Evolutionary conservation across 371 early-diverging fungal genomes (phyloP), one percentile per base, ranked within the genome.

Genomic region (Haplosporangium sp.): DNA sequence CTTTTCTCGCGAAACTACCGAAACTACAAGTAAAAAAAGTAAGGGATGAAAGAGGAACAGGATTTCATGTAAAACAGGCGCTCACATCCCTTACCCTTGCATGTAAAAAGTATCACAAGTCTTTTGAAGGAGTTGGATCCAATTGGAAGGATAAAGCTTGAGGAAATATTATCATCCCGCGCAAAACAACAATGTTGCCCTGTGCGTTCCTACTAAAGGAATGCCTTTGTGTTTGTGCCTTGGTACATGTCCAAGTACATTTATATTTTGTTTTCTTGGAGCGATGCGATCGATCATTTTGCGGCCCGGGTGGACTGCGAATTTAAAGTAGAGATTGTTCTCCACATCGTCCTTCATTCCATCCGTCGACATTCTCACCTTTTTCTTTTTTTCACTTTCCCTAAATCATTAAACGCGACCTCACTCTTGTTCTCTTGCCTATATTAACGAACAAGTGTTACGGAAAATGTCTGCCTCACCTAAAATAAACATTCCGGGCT

Each of bases 401-500:
- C 10, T 55, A 10, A 17, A 19, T 57, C 37, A 13, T 37, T 4
- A 10, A 57, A 11, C 20, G 10, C 8, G 20, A n/a, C 20, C 17
- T 19, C 27, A 34, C 38, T n/a, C 42, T 19, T 40, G 4, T 8
- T 57, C n/a, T 15, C 35, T 57, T 55, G 20, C 15, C 20, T 45
- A 3, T 34, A n/a, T 17, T 34, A 42, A 34, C 34, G 11, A 15
- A 27, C 27, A 27, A 27, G 27, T 27, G 27, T 27, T 27, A 27
- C 27, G 27, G 27, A 27, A 19, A 42, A 75, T 75, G 75, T 61
- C 70, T 4, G 10, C 62, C 5, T 0, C 65, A 10, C 72, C 72
- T 9, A 69, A 67, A 45, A 56, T 82, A 67, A 59, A 50, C 38
- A 76, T 82, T 20, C 72, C 82, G 0, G 71, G 73, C n/a, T 69